Conservation (phyloP, 495 filamentous ascomycete genomes). For the Gamarada debralockiae region DNA sequence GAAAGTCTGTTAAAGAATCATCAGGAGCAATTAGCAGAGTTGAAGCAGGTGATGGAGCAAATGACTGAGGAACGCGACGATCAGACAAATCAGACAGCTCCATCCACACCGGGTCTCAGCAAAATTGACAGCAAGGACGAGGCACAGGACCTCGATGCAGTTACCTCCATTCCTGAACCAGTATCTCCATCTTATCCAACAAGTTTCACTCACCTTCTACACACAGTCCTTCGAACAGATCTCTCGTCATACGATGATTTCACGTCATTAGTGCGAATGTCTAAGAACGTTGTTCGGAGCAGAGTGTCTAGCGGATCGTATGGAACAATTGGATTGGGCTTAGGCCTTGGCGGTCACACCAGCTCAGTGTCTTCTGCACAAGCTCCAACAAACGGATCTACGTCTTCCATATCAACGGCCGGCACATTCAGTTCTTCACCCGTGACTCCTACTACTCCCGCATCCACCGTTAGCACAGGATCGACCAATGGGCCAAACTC, state of each 20-base stretch:
- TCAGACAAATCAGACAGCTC: conserved; percentile 42
- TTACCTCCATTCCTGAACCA: conserved; percentile 48
- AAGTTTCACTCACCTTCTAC: conserved; percentile 76
- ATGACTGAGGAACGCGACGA: conserved; percentile 75
- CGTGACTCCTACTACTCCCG: conserved; percentile 48
- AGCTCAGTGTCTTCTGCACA: conserved; percentile 27
- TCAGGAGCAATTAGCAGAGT: conserved; percentile 86
- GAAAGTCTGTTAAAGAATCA: conserved; percentile 84
- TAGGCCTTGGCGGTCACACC: conserved; percentile 44
- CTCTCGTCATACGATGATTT: conserved; percentile 82
- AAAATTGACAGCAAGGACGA: conserved; percentile 44
- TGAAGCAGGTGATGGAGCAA: conserved; percentile 88
- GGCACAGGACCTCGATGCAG: conserved; percentile 32
- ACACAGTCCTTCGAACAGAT: conserved; percentile 79
- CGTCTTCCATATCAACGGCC: conserved; percentile 27
- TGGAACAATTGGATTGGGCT: conserved; percentile 51
- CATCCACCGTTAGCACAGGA: conserved; percentile 37
- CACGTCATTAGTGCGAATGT: conserved; percentile 64
- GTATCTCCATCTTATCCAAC: conserved; percentile 76
- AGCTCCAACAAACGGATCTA: conserved; percentile 26
- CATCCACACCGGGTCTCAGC: conserved; percentile 57
- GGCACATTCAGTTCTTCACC: conserved; percentile 38
- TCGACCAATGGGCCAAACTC: conserved; percentile 30
- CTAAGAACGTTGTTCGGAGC: conserved; percentile 55
- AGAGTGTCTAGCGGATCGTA: conserved; percentile 69